Percentiles rank a stretch among this genome's conserved stretches.
phyloP scores from a whole-genome alignment of 371 early-diverging fungal genomes.

The Entomophthora muscae region DNA sequence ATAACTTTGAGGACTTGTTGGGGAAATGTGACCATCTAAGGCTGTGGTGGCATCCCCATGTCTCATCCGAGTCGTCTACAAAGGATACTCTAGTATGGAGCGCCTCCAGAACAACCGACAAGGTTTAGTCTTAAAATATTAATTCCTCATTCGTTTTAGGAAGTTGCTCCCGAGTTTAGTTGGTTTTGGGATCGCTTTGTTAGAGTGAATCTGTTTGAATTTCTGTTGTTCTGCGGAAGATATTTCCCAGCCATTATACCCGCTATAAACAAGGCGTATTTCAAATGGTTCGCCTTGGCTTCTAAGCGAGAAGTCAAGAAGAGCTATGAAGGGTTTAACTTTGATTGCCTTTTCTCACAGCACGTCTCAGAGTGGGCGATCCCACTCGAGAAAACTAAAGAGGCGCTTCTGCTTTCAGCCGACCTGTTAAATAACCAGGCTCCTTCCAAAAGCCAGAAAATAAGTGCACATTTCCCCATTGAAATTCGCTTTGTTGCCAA shows the following conservation, averaged over 20 bases:
- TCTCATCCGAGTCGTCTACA: constrained; percentile 17
- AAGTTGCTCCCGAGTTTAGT: constrained; percentile 6
- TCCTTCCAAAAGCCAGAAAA: background rate
- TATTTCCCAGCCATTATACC: constrained; percentile 40
- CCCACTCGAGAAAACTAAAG: constrained; percentile 38
- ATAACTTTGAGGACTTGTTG: constrained; percentile 30
- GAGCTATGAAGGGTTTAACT: constrained; percentile 53
- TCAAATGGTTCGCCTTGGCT: constrained; percentile 16
- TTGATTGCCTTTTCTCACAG: constrained; percentile 70
- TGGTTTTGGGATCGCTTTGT: constrained; percentile 31
- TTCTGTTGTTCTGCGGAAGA: constrained; percentile 37
- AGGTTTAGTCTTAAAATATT: background rate
- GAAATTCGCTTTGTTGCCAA: constrained; percentile 61
- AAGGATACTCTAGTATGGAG: constrained; percentile 59
- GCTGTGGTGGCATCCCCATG: constrained; percentile 73
- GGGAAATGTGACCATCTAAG: constrained; percentile 59
- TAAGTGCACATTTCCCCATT: constrained; percentile 57
- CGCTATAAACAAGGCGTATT: constrained; percentile 18
- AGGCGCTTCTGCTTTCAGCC: constrained; percentile 24
- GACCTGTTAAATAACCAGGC: constrained; percentile 1
- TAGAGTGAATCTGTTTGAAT: constrained; percentile 44
- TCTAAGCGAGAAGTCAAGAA: constrained; percentile 11
- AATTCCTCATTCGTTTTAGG: background rate
- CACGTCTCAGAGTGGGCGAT: constrained; percentile 79
- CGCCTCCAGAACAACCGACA: constrained; percentile 41